These are phyloP conservation scores for Cyclostephanos tholiformis DNA, from an alignment of 108 stramenopile species.

Conservation along the genomic window DNA sequence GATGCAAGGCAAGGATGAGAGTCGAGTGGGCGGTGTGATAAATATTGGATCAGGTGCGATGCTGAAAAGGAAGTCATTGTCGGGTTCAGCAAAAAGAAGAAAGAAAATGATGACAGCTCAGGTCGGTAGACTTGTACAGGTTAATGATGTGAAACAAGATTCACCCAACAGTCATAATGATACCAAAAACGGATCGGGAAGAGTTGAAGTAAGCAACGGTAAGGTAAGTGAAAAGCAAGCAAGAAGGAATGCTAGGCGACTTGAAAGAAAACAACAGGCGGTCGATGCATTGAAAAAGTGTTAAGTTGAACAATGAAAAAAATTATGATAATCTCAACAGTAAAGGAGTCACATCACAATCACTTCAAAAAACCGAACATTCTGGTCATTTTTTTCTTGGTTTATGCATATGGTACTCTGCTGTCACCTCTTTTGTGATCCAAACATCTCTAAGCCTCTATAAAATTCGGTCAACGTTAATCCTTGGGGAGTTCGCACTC, in stretches of 20 bases:
- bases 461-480: conserved; percentile 53
- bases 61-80: conserved; percentile 37
- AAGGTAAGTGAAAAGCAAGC: conserved; percentile 10
- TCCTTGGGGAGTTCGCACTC: conserved; percentile 56
- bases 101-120: conserved; percentile 44
- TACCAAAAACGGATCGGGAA: neutral
- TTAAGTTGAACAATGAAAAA: neutral
- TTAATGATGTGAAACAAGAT: neutral
- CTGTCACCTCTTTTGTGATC: conserved; percentile 1
- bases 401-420: neutral
- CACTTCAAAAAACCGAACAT: neutral
- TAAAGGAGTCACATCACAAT: neutral
- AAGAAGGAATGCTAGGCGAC: conserved; percentile 13
- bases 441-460: conserved; percentile 46
- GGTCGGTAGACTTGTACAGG: neutral
- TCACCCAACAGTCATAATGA: neutral
- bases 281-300: neutral
- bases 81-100: conserved; percentile 45
- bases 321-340: neutral
- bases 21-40: neutral
- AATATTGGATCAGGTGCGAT: neutral
- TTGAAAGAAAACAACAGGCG: neutral
- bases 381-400: neutral
- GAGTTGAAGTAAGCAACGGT: no score
- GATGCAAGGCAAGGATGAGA: neutral